phyloP scores from a whole-genome alignment of 2,329 filamentous ascomycete species.

The Magnaporthales sp. region DNA sequence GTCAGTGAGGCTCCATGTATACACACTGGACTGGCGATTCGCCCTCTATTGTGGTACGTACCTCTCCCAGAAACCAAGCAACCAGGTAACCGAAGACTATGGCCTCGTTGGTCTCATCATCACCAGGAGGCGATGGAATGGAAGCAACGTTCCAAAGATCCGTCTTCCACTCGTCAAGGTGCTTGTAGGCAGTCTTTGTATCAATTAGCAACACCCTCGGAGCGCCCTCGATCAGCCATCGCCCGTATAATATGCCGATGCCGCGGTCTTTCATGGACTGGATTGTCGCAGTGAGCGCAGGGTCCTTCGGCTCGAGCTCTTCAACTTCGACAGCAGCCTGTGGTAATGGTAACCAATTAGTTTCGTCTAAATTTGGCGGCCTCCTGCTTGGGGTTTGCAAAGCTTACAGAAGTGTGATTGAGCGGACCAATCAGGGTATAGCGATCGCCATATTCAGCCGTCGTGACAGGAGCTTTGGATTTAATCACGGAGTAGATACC shows the following conservation, averaged over 20 bases:
- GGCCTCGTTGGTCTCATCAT: slow-evolving; percentile 94
- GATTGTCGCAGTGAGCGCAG: slow-evolving; percentile 73
- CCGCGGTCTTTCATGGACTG: slow-evolving; percentile 88
- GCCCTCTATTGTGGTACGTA: slow-evolving; percentile 33
- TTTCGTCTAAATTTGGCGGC: neutral
- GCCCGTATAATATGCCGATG: slow-evolving; percentile 81
- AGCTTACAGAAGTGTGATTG: slow-evolving; percentile 76
- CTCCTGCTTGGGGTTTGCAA: neutral
- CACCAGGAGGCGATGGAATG: slow-evolving; percentile 85
- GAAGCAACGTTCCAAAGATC: slow-evolving; percentile 90
- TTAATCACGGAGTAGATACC: slow-evolving; percentile 99
- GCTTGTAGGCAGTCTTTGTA: slow-evolving; percentile 85
- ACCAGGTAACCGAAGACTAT: slow-evolving; percentile 97
- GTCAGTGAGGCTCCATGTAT: neutral
- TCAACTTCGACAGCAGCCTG: slow-evolving; percentile 97
- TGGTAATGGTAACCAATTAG: slow-evolving; percentile 11
- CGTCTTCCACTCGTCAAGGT: slow-evolving; percentile 91
- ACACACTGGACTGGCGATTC: neutral
- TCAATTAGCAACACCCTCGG: slow-evolving; percentile 91
- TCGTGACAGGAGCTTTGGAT: slow-evolving; percentile 96
- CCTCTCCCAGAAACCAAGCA: slow-evolving; percentile 97
- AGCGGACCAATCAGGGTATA: slow-evolving; percentile 94
- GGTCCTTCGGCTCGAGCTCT: slow-evolving; percentile 75
- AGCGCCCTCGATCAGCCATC: slow-evolving; percentile 96
- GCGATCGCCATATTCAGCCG: slow-evolving; percentile 94